Conservation (phyloP, 805 yeast genomes). For the Barnettozyma populi region DNA sequence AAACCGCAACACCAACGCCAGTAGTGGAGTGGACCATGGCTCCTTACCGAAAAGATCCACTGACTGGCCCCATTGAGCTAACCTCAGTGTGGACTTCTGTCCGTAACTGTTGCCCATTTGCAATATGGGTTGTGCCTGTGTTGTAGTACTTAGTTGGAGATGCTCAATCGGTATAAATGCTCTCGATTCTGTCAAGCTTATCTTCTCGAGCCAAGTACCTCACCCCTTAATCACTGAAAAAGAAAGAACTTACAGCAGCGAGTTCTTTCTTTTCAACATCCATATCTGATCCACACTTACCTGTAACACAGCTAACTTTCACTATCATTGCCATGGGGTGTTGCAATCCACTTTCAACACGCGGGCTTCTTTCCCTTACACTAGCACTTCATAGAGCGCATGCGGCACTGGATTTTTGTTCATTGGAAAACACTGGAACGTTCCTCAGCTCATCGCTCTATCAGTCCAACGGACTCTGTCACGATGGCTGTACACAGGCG, state of each 20-base stretch:
- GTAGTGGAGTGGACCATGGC: too few species aligned
- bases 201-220: background rate
- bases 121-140: too few species aligned
- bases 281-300: background rate
- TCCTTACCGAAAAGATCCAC: too few species aligned
- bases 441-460: constrained; percentile 9
- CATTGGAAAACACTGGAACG: constrained; percentile 16
- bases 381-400: background rate
- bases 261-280: background rate
- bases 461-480: constrained; percentile 41
- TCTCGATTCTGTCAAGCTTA: background rate
- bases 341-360: background rate
- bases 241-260: too few species aligned
- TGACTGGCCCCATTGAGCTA: too few species aligned
- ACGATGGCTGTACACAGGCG: constrained; percentile 28
- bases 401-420: constrained; percentile 9
- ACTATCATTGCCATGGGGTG: background rate
- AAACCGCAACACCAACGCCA: background rate
- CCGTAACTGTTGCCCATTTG: too few species aligned
- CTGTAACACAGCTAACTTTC: background rate
- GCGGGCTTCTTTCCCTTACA: background rate
- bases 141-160: too few species aligned
- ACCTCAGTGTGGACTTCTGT: too few species aligned
- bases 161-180: too few species aligned
- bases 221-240: background rate